Evolutionary conservation across 192 early-diverging fungal species (phyloP), one percentile per base, ranked within the genome.

Genomic region (Coemansia sp.): DNA sequence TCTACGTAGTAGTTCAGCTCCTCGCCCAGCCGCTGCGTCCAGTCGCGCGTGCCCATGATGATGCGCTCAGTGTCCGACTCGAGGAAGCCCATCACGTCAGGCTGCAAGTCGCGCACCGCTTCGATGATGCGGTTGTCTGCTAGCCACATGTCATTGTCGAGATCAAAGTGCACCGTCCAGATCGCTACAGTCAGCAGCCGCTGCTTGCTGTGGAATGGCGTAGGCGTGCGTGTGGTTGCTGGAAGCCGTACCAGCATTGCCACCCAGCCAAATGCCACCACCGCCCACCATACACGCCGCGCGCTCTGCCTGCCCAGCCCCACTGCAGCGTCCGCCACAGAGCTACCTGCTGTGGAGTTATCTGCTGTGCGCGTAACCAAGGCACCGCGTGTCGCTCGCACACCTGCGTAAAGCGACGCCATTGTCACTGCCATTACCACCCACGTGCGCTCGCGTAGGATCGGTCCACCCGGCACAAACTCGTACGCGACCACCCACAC

Each of bases 111-210:
- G 58, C 87, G 85, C 67, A 93, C 87, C 4, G 82, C 87, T 49
- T 84, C 85, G 30, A 86, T 83, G 75, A 93, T 91, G 28, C 88
- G 83, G 38, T 83, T 62, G 56, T 91, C 88, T 56, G 87, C 88
- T 64, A 85, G 85, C 88, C 87, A 93, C 89, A 91, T 91, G 73
- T 91, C 88, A 69, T 93, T 90, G 77, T 93, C 91, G 41, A 93
- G 78, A 28, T 86, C 89, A 74, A 93, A 93, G 77, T 93, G 91
- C 68, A 93, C 88, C 3, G 91, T 93, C 91, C 91, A 93, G 63
- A 93, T 93, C 56, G 82, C 89, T 30, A 86, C 85, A 16, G 91
- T 93, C 34, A 93, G 74, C 49, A 86, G 61, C 48, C 88, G 87
- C 61, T 88, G 80, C 30, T 87, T 84, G 10, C 85, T 82, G 55